Evolutionary conservation across 1,284 basidiomycete genomes (phyloP).

Genomic region (Pascua sp.): DNA sequence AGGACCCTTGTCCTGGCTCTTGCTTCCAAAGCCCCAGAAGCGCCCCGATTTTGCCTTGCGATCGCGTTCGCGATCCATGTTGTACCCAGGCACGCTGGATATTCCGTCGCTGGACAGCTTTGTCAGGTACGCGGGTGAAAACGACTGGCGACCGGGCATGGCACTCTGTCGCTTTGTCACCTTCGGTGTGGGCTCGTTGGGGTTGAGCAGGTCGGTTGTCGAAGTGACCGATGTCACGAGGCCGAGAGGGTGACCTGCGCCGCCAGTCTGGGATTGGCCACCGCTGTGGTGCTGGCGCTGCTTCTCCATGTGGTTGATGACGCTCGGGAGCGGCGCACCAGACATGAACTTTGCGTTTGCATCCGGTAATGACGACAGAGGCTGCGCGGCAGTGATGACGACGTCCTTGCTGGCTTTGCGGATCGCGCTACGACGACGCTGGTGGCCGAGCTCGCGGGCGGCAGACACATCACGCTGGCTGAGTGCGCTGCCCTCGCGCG

Average conservation of each 20-base stretch:
- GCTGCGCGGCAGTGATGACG: conserved; percentile 56
- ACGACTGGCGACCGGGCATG: conserved; percentile 34
- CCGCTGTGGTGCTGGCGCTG: conserved; percentile 18
- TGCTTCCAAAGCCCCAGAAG: conserved; percentile 71
- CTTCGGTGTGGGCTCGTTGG: conserved; percentile 24
- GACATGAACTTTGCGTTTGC: conserved; percentile 60
- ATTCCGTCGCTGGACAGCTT: conserved; percentile 37
- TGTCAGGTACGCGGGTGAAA: conserved; percentile 41
- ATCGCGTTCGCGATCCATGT: conserved; percentile 58
- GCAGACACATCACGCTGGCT: too few species aligned
- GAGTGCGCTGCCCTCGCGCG: too few species aligned
- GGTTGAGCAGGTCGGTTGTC: conserved; percentile 7
- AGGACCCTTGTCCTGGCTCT: conserved; percentile 47
- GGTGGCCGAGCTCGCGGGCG: conserved; percentile 6
- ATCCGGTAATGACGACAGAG: conserved; percentile 61
- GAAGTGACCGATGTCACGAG: conserved; percentile 18
- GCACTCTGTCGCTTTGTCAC: conserved; percentile 41
- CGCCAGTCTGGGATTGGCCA: conserved; percentile 12
- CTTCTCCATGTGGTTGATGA: conserved; percentile 47
- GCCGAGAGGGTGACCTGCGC: not conserved
- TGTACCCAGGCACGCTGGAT: conserved; percentile 30
- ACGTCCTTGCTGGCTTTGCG: conserved; percentile 61
- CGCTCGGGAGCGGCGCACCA: conserved; percentile 48
- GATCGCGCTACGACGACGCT: conserved; percentile 30
- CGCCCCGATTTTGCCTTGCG: conserved; percentile 84